These are phyloP conservation scores for Fusarium sp. DNA, from an alignment of 2,329 filamentous ascomycete genomes.

Conservation along the genomic window DNA sequence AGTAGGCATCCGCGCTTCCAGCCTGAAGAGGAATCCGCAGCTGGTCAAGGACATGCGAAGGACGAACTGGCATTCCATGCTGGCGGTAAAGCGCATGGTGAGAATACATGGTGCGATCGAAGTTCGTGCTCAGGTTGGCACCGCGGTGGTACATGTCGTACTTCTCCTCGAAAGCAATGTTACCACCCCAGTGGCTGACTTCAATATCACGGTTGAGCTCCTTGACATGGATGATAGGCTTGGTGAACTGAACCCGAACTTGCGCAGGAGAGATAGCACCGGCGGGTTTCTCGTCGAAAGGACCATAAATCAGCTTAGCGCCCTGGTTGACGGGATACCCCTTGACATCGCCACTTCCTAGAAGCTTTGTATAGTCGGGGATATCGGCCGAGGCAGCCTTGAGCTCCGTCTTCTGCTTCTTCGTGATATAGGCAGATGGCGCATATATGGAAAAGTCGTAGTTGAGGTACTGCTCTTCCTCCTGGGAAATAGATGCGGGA, in stretches of 20 bases:
- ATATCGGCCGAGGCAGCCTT: constrained; percentile 84
- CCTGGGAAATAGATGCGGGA: constrained; percentile 84
- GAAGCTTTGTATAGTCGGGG: constrained; percentile 85
- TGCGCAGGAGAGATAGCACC: constrained; percentile 77
- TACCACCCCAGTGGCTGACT: constrained; percentile 98
- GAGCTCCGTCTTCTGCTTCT: constrained; percentile 97
- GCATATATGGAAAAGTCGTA: constrained; percentile 89
- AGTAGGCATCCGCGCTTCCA: constrained; percentile 90
- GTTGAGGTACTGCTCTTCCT: constrained; percentile 85
- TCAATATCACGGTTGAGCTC: constrained; percentile 90
- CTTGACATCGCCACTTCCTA: constrained; percentile 68
- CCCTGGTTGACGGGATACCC: constrained; percentile 83
- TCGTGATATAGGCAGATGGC: constrained; percentile 83
- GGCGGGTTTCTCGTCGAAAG: constrained; percentile 85
- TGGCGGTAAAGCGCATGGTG: constrained; percentile 76
- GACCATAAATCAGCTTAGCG: constrained; percentile 87
- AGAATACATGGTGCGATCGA: constrained; percentile 82
- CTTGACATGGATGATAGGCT: constrained; percentile 84
- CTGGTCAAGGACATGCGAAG: constrained; percentile 81
- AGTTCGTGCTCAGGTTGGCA: constrained; percentile 78
- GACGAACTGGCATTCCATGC: constrained; percentile 53
- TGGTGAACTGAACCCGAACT: constrained; percentile 95
- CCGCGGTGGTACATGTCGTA: constrained; percentile 90
- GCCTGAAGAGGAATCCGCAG: constrained; percentile 82
- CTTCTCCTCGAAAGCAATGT: constrained; percentile 92